Percentiles rank a stretch among this genome's conserved stretches.
Conservation (phyloP, 129 eudicot genomes). For the Chrysanthemum seticuspe region DNA sequence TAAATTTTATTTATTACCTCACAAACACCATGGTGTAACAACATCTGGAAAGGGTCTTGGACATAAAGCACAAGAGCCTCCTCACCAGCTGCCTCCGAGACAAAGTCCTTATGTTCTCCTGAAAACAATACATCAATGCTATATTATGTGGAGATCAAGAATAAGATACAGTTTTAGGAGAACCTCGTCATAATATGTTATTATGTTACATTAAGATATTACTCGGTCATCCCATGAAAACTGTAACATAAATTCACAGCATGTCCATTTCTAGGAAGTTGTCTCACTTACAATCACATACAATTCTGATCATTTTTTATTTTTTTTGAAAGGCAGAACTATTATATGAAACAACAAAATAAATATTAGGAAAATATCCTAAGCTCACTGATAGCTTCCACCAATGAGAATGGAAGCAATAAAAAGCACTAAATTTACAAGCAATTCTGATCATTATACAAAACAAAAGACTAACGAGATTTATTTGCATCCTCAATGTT, state of each 20-base stretch:
- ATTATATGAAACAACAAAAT: no score
- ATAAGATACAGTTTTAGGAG: background rate
- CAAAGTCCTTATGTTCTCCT: constrained; percentile 78
- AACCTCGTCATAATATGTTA: background rate
- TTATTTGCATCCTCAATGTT: no score
- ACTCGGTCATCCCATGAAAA: background rate
- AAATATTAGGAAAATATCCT: no score
- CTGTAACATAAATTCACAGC: constrained; percentile 1
- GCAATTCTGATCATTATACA: no score
- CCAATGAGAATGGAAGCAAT: no score
- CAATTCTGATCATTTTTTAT: no score
- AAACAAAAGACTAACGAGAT: no score
- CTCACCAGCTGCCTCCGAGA: constrained; percentile 42
- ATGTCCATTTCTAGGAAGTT: background rate
- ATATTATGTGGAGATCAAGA: constrained; percentile 11
- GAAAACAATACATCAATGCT: background rate
- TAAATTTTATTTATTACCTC: constrained; percentile 54
- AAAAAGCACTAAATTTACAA: no score
- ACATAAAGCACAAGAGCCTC: constrained; percentile 66
- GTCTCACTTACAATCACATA: background rate
- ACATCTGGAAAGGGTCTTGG: constrained; percentile 83
- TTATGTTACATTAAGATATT: background rate
- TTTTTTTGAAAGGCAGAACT: no score
- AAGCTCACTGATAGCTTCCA: no score
- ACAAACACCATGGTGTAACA: constrained; percentile 95